Evolutionary conservation across 2,329 filamentous ascomycete species (phyloP).

Genomic region (Exophiala calicioides): DNA sequence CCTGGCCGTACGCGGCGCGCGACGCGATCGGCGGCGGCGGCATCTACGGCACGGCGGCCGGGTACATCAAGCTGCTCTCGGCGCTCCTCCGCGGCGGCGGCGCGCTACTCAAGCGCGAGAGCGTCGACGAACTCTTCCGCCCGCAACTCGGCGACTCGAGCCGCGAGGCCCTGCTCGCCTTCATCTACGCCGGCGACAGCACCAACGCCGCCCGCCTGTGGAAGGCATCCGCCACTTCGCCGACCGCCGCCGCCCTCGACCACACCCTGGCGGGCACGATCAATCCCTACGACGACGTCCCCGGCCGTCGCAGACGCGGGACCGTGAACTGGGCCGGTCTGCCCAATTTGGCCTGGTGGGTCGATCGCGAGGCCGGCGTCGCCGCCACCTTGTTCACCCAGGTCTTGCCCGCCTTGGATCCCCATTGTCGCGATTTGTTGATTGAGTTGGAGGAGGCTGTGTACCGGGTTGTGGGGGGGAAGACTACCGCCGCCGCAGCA

Average conservation of each 20-base stretch:
- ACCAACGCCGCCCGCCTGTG: slow-evolving; percentile 7
- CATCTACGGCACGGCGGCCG: slow-evolving; percentile 28
- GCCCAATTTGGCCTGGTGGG: slow-evolving; percentile 30
- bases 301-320: slow-evolving; percentile 9
- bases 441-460: slow-evolving; percentile 10
- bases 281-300: slow-evolving; percentile 13
- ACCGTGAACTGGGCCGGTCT: slow-evolving; percentile 29
- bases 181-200: neutral
- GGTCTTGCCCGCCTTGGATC: slow-evolving; percentile 25
- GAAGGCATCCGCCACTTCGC: neutral
- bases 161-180: neutral
- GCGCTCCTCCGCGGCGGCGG: slow-evolving; percentile 22
- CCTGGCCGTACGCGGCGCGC: slow-evolving; percentile 38
- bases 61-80: slow-evolving; percentile 28
- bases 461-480: slow-evolving; percentile 2
- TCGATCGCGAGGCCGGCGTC: slow-evolving; percentile 26
- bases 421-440: neutral
- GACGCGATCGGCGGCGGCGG: slow-evolving; percentile 30
- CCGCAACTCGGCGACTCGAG: slow-evolving; percentile 36
- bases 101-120: slow-evolving; percentile 54
- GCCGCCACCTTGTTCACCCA: slow-evolving; percentile 26
- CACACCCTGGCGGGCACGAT: slow-evolving; percentile 14
- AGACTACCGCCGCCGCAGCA: too few relatives aligned
- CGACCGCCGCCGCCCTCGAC: neutral
- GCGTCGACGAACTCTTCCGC: slow-evolving; percentile 58